Evolutionary conservation across 2,329 filamentous ascomycete genomes (phyloP).

Genomic region (Fusarium redolens): DNA sequence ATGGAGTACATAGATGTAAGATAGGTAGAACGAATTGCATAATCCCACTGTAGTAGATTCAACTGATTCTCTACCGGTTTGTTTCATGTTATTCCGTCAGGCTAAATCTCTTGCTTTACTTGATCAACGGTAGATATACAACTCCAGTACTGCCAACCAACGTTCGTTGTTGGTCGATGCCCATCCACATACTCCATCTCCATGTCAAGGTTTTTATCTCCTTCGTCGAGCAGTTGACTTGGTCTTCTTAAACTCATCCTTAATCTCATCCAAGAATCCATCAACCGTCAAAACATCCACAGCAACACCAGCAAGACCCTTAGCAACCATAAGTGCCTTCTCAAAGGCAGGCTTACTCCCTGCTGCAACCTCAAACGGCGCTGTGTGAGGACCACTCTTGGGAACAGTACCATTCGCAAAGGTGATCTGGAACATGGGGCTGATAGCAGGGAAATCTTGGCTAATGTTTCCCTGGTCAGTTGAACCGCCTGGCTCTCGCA

Average conservation of each 20-base stretch:
- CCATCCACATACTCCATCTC: too few species aligned
- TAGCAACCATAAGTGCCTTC: constrained; percentile 58
- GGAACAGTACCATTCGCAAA: constrained; percentile 40
- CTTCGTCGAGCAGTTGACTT: not conserved
- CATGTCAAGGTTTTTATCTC: not conserved
- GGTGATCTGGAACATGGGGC: constrained; percentile 43
- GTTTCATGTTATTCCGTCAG: not conserved
- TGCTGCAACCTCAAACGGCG: constrained; percentile 62
- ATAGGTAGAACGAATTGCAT: constrained; percentile 16
- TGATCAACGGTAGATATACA: not conserved
- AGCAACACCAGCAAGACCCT: constrained; percentile 60
- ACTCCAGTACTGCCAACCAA: not conserved
- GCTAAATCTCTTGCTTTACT: not conserved
- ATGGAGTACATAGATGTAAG: constrained; percentile 12
- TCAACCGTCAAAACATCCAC: constrained; percentile 59
- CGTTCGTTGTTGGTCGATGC: not conserved
- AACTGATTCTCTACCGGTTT: not conserved
- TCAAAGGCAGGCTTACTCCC: constrained; percentile 61
- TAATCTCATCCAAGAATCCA: constrained; percentile 51
- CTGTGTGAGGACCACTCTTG: constrained; percentile 60
- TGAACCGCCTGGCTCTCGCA: constrained; percentile 35
- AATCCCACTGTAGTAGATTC: not conserved
- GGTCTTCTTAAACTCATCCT: constrained; percentile 35
- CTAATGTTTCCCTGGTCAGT: constrained; percentile 49
- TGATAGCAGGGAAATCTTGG: constrained; percentile 45